Evolutionary conservation across 257 asterid species (phyloP), one percentile per base, ranked within the genome.

Genomic region (Coffea eugenioides): DNA sequence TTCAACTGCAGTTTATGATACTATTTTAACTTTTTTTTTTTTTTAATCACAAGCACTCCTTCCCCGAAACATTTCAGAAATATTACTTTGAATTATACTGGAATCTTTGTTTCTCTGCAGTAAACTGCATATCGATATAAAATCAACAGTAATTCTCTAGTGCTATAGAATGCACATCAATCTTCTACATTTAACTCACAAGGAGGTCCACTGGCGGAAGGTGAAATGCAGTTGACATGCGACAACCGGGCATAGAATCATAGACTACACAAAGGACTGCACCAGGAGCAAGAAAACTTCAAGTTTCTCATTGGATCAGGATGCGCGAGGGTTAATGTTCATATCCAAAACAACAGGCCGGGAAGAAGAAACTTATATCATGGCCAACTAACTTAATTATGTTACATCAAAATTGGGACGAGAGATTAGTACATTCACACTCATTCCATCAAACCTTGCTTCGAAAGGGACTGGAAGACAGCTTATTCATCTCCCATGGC

Each of bases 401-500:
- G 57, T 25, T 67, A 65, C 69, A 65, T 18, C 83, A 74, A 52
- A 80, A 51, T 31, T 66, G 54, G 77, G 73, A 78, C 68, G 41
- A 21, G 21, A 51, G 62, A 69, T 36, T 69, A 16, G 23, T 67
- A 56, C 81, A 54, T 69, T 39, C 39, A 39, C 36, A 56, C 31
- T 36, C 15, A 2, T 69, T 16, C 61, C 74, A 51, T n/a, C n/a
- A 8, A 51, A 80, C 27, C 45, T 36, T 39, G 11, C 52, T 52
- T 67, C 64, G 27, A 2, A 43, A 62, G 18, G 31, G 10, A 25
- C 13, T 14, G 36, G 8, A 15, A 34, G 31, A 69, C 57, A 31
- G 62, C 61, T 87, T 85, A 95, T 86, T 96, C 99, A 70, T 96
- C 99, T 75, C 87, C 97, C 99, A 96, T 82, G 73, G 98, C 98